phyloP scores from a whole-genome alignment of 202 grass and related monocot genomes.

The Saccharum hybrid region DNA sequence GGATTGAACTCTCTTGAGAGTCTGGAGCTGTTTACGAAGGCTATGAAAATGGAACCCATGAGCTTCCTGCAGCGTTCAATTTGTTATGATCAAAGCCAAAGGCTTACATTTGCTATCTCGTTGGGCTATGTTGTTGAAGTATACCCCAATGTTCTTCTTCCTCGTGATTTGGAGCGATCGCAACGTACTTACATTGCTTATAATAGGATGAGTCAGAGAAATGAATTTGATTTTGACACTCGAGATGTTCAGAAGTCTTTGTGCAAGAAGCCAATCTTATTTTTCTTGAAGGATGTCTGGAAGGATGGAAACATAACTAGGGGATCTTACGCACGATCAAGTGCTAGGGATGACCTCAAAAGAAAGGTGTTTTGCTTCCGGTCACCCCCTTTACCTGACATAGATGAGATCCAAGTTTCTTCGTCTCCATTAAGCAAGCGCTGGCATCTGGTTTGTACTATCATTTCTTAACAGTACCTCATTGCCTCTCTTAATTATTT shows the following conservation, averaged over 20 bases:
- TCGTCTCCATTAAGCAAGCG: constrained; percentile 71
- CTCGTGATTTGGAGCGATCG: constrained; percentile 75
- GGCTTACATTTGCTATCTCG: constrained; percentile 77
- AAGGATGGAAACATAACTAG: constrained; percentile 73
- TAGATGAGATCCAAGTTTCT: constrained; percentile 77
- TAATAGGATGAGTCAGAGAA: constrained; percentile 70
- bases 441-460: constrained; percentile 92
- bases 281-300: constrained; percentile 86
- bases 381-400: constrained; percentile 70
- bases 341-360: constrained; percentile 69
- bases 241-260: constrained; percentile 80
- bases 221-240: constrained; percentile 95
- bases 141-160: constrained; percentile 79
- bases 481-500: constrained; percentile 40
- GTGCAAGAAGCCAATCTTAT: constrained; percentile 85
- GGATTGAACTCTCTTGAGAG: constrained; percentile 79
- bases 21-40: constrained; percentile 85
- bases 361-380: constrained; percentile 92
- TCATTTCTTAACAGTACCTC: constrained; percentile 35
- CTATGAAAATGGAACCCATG: constrained; percentile 83
- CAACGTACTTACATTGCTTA: constrained; percentile 80
- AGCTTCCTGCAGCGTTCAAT: constrained; percentile 90
- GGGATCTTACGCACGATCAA: constrained; percentile 71
- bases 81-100: constrained; percentile 69
- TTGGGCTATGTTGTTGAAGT: constrained; percentile 93